These are phyloP conservation scores for Circinella umbellata DNA, from an alignment of 371 early-diverging fungal species.

Conservation along the genomic window DNA sequence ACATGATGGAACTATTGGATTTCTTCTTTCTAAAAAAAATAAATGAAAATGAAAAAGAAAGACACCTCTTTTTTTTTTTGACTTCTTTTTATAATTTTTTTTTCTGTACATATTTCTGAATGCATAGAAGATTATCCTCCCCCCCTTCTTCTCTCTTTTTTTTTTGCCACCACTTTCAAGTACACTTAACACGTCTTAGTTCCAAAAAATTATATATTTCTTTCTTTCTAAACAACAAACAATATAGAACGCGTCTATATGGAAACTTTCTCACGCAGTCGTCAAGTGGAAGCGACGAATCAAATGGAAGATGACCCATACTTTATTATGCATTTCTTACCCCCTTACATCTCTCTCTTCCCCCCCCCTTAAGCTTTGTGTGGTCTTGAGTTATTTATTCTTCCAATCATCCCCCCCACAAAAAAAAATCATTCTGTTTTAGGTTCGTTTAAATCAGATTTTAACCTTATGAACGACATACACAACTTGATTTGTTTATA, in stretches of 20 bases:
- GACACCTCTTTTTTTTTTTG: background rate
- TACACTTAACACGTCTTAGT: background rate
- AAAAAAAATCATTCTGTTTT: too few species aligned
- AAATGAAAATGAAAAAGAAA: background rate
- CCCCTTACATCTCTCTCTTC: background rate
- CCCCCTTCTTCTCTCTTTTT: too few species aligned
- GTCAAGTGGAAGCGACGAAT: background rate
- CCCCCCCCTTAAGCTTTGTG: background rate
- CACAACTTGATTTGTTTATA: too few species aligned
- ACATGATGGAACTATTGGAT: background rate
- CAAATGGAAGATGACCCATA: slow-evolving; percentile 3
- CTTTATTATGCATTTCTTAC: background rate
- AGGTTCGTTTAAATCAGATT: too few species aligned
- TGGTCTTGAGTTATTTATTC: too few species aligned
- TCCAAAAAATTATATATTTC: too few species aligned
- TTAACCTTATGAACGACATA: too few species aligned
- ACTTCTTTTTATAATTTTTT: background rate
- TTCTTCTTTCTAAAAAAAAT: too few species aligned
- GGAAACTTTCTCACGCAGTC: slow-evolving; percentile 16
- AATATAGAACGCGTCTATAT: background rate
- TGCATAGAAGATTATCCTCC: too few species aligned
- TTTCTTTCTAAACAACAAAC: background rate
- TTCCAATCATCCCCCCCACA: too few species aligned
- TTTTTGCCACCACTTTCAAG: too few species aligned
- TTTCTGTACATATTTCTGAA: background rate